phyloP scores from a whole-genome alignment of 2,329 filamentous ascomycete species.

The Trichoderma guizhouense region DNA sequence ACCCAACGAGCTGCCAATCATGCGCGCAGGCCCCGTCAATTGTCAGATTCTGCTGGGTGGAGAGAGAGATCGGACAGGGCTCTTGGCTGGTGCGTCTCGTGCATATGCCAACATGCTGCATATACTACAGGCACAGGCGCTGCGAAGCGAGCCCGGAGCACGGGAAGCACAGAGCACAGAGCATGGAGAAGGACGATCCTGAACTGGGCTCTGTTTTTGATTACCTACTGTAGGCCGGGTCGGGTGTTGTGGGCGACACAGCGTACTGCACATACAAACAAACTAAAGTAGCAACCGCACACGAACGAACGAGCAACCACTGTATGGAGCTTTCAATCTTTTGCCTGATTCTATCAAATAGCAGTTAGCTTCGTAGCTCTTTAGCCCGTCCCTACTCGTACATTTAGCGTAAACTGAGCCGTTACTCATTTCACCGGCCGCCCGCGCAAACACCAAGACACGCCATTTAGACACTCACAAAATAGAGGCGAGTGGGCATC shows the following conservation, averaged over 20 bases:
- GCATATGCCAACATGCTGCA: constrained; percentile 7
- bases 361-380: not conserved
- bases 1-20: constrained; percentile 6
- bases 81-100: constrained; percentile 3
- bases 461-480: not conserved
- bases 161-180: constrained; percentile 7
- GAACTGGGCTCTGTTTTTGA: not conserved
- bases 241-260: not conserved
- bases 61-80: constrained; percentile 14
- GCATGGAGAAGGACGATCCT: constrained; percentile 11
- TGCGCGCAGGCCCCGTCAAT: constrained; percentile 7
- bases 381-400: not conserved
- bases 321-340: not conserved
- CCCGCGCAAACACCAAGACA: not conserved
- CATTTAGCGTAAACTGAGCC: not conserved
- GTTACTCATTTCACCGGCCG: not conserved
- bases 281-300: not conserved
- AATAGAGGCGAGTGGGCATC: not conserved
- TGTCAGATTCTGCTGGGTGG: constrained; percentile 14
- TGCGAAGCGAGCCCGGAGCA: constrained; percentile 10
- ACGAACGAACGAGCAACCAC: not conserved
- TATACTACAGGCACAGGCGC: not conserved
- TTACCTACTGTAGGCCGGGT: not conserved
- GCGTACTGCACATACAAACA: not conserved
- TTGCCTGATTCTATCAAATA: not conserved